Conservation (phyloP, 108 stramenopile species). For the Fragilariopsis cylindrus region DNA sequence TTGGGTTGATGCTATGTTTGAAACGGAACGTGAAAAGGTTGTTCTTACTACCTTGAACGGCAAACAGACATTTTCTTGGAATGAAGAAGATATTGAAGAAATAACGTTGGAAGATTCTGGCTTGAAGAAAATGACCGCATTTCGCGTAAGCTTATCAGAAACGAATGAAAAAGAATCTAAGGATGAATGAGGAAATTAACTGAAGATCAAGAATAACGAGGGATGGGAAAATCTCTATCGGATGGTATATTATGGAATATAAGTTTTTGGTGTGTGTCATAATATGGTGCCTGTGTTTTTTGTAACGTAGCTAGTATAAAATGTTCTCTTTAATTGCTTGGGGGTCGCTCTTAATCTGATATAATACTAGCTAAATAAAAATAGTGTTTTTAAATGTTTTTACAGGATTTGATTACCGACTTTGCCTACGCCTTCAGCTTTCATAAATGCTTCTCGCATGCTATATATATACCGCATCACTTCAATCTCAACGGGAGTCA, state of each 20-base stretch:
- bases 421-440: conserved; percentile 85
- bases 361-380: neutral
- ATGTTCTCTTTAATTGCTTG: neutral
- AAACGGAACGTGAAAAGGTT: conserved; percentile 75
- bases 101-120: conserved; percentile 57
- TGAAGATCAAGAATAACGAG: too few relatives aligned
- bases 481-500: conserved; percentile 79
- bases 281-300: neutral
- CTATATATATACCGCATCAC: conserved; percentile 86
- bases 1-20: conserved; percentile 78
- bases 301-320: neutral
- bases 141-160: conserved; percentile 53
- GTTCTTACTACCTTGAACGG: conserved; percentile 78
- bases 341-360: neutral
- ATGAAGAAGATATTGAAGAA: conserved; percentile 35
- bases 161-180: conserved; percentile 27
- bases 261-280: neutral
- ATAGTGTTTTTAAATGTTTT: neutral
- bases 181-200: neutral
- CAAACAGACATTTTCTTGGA: conserved; percentile 60
- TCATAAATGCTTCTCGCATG: conserved; percentile 84
- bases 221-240: too few relatives aligned
- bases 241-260: neutral
- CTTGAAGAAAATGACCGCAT: conserved; percentile 61
- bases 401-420: conserved; percentile 82